Conservation (phyloP, 1,284 basidiomycete genomes). For the Ceratobasidium sp. region DNA sequence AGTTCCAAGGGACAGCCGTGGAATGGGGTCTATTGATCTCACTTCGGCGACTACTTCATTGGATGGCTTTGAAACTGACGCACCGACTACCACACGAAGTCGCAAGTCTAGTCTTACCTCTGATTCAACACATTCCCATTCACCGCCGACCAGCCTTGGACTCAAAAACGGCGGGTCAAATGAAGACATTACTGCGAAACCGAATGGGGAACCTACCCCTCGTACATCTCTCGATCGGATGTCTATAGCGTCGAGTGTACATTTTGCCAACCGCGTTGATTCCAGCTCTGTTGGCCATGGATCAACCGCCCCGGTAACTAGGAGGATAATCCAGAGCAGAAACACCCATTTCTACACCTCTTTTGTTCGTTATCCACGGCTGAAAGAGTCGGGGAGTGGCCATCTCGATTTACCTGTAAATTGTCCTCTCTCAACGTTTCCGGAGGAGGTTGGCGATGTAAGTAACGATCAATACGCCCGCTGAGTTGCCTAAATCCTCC, state of each 20-base stretch:
- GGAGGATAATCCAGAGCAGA: conserved; percentile 27
- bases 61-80: conserved; percentile 26
- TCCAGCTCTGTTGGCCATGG: conserved; percentile 30
- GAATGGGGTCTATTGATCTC: conserved; percentile 5
- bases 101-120: conserved; percentile 35
- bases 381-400: conserved; percentile 50
- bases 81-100: conserved; percentile 15
- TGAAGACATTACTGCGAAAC: conserved; percentile 32
- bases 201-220: conserved; percentile 14
- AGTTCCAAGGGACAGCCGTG: conserved; percentile 14
- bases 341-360: conserved; percentile 38
- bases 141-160: conserved; percentile 30
- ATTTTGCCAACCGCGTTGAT: conserved; percentile 15
- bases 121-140: conserved; percentile 29
- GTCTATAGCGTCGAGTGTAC: conserved; percentile 25
- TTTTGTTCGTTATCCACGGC: conserved; percentile 29
- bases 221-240: conserved; percentile 36
- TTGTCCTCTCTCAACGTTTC: conserved; percentile 82
- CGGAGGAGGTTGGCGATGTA: conserved; percentile 95
- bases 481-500: conserved; percentile 7
- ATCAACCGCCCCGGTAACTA: conserved; percentile 10
- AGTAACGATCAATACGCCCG: conserved; percentile 50
- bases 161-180: conserved; percentile 29
- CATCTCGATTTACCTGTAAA: conserved; percentile 78
- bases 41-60: conserved; percentile 20